These are phyloP conservation scores for Veloboletus limbatus DNA, from an alignment of 1,284 basidiomycete species.

Conservation along the genomic window DNA sequence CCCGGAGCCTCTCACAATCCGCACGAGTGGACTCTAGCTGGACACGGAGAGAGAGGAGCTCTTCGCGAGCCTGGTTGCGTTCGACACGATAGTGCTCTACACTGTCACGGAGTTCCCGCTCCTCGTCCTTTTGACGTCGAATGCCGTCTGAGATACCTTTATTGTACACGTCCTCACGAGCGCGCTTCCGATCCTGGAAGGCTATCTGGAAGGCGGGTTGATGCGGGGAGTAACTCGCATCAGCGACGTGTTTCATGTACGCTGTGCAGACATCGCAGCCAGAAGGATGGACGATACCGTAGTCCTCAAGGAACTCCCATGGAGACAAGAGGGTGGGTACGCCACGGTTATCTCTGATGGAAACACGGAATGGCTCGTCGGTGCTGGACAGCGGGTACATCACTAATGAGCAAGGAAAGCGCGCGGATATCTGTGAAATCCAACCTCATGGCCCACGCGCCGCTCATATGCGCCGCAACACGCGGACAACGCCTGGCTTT, in stretches of 20 bases:
- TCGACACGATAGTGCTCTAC: conserved; percentile 34
- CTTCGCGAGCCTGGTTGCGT: conserved; percentile 35
- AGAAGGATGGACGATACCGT: conserved; percentile 42
- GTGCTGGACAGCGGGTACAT: conserved; percentile 34
- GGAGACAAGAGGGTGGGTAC: conserved; percentile 34
- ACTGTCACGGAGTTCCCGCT: conserved; percentile 31
- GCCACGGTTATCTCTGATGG: conserved; percentile 31
- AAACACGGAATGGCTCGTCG: conserved; percentile 32
- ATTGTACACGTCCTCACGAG: conserved; percentile 32
- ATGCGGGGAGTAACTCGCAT: conserved; percentile 37
- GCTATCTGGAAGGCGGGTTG: conserved; percentile 40
- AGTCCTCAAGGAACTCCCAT: conserved; percentile 41
- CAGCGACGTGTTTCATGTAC: conserved; percentile 43
- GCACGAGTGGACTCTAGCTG: conserved; percentile 37
- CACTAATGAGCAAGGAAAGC: too few relatives aligned
- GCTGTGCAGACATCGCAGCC: conserved; percentile 39
- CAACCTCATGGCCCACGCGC: conserved; percentile 7
- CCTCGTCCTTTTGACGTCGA: conserved; percentile 36
- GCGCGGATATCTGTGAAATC: too few relatives aligned
- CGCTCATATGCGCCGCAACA: conserved; percentile 32
- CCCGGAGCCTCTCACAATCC: conserved; percentile 34
- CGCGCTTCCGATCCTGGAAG: conserved; percentile 38
- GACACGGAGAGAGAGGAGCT: conserved; percentile 34
- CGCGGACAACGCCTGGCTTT: conserved; percentile 30
- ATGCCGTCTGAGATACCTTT: conserved; percentile 32